Evolutionary conservation across 805 yeast genomes (phyloP).

Genomic region (Priceomyces haplophilus): DNA sequence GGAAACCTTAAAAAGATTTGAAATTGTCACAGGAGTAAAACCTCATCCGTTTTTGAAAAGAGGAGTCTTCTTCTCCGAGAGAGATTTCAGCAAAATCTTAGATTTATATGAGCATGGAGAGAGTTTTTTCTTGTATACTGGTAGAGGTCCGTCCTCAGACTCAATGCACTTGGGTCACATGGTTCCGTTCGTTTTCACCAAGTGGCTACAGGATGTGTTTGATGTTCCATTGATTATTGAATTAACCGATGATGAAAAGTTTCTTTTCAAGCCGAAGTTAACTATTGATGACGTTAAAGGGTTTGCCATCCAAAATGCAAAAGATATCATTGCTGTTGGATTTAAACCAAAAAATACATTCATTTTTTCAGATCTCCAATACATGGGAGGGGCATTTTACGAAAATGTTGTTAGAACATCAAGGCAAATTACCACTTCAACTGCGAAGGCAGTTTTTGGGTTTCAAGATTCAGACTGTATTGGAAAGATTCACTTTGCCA

Average conservation of each 20-base stretch:
- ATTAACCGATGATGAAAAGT: conserved; percentile 95
- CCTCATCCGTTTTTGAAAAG: conserved; percentile 90
- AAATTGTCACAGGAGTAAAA: conserved; percentile 76
- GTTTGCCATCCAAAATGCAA: conserved; percentile 80
- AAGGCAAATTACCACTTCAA: conserved; percentile 93
- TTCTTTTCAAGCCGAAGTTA: conserved; percentile 85
- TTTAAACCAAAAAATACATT: conserved; percentile 94
- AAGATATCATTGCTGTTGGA: conserved; percentile 91
- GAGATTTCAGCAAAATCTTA: conserved; percentile 75
- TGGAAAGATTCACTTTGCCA: conserved; percentile 92
- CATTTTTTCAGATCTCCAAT: conserved; percentile 86
- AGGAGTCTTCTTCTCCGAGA: conserved; percentile 89
- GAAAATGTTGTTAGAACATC: conserved; percentile 91
- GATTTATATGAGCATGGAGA: conserved; percentile 92
- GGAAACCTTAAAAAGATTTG: conserved; percentile 75
- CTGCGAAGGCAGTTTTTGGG: conserved; percentile 96
- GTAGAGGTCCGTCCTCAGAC: conserved; percentile 94
- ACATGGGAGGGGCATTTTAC: conserved; percentile 91
- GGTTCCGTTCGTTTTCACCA: conserved; percentile 92
- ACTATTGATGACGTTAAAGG: conserved; percentile 83
- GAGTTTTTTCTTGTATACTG: conserved; percentile 93
- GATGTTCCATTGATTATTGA: conserved; percentile 94
- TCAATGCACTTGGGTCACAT: conserved; percentile 96
- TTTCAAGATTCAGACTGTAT: conserved; percentile 92
- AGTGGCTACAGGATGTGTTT: conserved; percentile 97